phyloP scores from a whole-genome alignment of 345 rosid species.

The Cardamine occulta region DNA sequence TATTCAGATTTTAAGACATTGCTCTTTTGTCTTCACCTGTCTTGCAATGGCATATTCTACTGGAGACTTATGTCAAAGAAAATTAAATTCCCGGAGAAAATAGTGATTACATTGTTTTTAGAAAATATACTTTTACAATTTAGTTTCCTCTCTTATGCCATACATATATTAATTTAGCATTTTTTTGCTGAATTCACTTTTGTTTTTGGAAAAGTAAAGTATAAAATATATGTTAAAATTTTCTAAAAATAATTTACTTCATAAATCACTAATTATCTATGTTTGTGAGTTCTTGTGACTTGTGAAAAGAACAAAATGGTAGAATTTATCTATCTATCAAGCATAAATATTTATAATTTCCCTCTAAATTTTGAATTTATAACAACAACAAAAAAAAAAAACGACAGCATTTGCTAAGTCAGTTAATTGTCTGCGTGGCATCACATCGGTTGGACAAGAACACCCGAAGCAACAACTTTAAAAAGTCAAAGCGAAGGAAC shows the following conservation, averaged over 20 bases:
- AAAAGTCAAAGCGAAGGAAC: constrained; percentile 1
- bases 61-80: constrained; percentile 1
- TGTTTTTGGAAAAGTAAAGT: neutral
- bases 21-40: constrained; percentile 37
- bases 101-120: neutral
- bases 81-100: neutral
- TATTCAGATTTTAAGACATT: constrained; percentile 27
- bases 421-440: neutral
- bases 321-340: neutral
- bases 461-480: constrained; percentile 3
- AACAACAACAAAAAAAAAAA: neutral
- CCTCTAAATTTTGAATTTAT: neutral
- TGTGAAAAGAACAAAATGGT: neutral
- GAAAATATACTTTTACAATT: neutral
- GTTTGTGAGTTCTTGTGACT: neutral
- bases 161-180: neutral
- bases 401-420: neutral
- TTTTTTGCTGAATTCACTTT: neutral
- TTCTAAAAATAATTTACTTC: neutral
- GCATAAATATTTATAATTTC: neutral
- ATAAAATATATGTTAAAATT: neutral
- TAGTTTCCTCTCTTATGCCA: neutral
- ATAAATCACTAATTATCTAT: neutral
- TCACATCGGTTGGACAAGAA: constrained; percentile 5
- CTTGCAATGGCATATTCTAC: constrained; percentile 39